A percentile compares a stretch with the other conserved stretches of the same genome.
Conservation (phyloP, 1,284 basidiomycete genomes). For the Anthracocystis panici-leucophaei region DNA sequence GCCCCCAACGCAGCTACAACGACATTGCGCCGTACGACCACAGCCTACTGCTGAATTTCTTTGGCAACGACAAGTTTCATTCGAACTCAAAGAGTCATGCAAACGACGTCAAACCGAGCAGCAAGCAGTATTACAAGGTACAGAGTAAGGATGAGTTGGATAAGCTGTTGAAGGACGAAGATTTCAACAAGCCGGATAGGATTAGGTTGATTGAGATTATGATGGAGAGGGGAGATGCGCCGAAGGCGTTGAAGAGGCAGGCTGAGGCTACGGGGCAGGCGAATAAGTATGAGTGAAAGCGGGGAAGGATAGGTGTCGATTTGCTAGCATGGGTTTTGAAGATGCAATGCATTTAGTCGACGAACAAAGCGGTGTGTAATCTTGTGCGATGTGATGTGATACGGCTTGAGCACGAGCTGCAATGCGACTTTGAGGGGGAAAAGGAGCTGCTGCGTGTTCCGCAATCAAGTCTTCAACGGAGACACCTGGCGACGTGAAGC, state of each 20-base stretch:
- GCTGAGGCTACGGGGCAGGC: slow-evolving; percentile 71
- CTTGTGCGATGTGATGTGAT: too few species aligned
- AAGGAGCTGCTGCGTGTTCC: too few species aligned
- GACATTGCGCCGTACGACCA: slow-evolving; percentile 56
- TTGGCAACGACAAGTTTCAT: slow-evolving; percentile 30
- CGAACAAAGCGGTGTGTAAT: too few species aligned
- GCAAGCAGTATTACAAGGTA: slow-evolving; percentile 77
- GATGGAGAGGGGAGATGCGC: slow-evolving; percentile 81
- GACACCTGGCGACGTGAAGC: too few species aligned
- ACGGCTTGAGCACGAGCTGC: too few species aligned
- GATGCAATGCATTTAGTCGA: too few species aligned
- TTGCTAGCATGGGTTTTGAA: too few species aligned
- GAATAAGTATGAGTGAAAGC: slow-evolving; percentile 45
- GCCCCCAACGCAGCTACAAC: slow-evolving; percentile 72
- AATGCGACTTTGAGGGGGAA: too few species aligned
- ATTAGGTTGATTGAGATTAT: slow-evolving; percentile 84
- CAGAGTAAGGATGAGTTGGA: slow-evolving; percentile 77
- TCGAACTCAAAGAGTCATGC: slow-evolving; percentile 49
- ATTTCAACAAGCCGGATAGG: slow-evolving; percentile 76
- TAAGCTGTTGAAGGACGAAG: slow-evolving; percentile 74
- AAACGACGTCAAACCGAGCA: slow-evolving; percentile 72
- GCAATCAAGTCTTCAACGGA: too few species aligned
- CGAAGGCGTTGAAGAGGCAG: slow-evolving; percentile 75
- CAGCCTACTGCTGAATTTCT: slow-evolving; percentile 54
- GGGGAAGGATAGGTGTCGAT: background rate